Percentiles rank a stretch among this genome's conserved stretches.
Evolutionary conservation across 2,329 filamentous ascomycete species (phyloP).

Genomic region (Fonsecaea erecta): DNA sequence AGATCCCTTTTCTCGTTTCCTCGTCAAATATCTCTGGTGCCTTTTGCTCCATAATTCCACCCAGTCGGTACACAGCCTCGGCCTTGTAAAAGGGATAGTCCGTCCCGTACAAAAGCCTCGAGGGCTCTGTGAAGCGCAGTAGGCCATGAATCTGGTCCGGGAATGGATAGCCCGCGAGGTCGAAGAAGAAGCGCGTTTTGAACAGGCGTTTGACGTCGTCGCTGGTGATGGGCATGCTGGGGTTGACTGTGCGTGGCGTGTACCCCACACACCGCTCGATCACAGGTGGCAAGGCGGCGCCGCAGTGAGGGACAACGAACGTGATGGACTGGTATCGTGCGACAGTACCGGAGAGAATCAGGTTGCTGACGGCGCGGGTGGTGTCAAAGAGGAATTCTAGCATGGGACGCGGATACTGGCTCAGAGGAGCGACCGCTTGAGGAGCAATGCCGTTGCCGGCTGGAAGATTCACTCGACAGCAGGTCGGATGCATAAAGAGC

Average conservation of each 20-base stretch:
- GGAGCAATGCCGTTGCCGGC: slow-evolving; percentile 50
- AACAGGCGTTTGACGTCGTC: slow-evolving; percentile 16
- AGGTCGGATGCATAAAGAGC: slow-evolving; percentile 61
- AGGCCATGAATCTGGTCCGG: slow-evolving; percentile 43
- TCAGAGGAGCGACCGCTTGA: slow-evolving; percentile 43
- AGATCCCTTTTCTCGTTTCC: slow-evolving; percentile 2
- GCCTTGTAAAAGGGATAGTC: slow-evolving; percentile 15
- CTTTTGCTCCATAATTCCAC: neutral
- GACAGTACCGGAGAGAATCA: slow-evolving; percentile 55
- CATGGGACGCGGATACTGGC: slow-evolving; percentile 22
- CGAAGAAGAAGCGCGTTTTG: slow-evolving; percentile 25
- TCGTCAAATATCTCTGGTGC: slow-evolving; percentile 7
- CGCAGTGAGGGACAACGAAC: slow-evolving; percentile 55
- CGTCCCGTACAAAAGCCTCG: slow-evolving; percentile 13
- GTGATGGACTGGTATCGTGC: slow-evolving; percentile 50
- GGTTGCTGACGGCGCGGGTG: slow-evolving; percentile 52
- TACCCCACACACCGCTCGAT: slow-evolving; percentile 19
- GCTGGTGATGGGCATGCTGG: neutral
- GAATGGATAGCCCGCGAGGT: slow-evolving; percentile 24
- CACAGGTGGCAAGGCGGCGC: slow-evolving; percentile 48
- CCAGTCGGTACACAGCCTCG: slow-evolving; percentile 3
- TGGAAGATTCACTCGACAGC: slow-evolving; percentile 8
- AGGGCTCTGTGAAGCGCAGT: slow-evolving; percentile 7
- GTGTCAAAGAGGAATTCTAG: slow-evolving; percentile 58
- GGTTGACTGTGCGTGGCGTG: neutral